Conservation (phyloP, 345 rosid species). For the thale cress (Arabidopsis thaliana) region TAIR10.1 NC_003075.7:8491001-8491500, state of each 20-base stretch:
- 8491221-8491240: neutral
- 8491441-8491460: too few species aligned
- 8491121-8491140: neutral
- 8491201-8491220: neutral
- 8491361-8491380: too few species aligned
- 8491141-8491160: neutral
- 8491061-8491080: neutral
- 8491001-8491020: neutral
- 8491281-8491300: too few species aligned
- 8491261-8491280: too few species aligned
- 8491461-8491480: too few species aligned
- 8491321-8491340: too few species aligned
- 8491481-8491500: too few species aligned
- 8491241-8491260: neutral
- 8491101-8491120: neutral
- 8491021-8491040: neutral
- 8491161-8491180: neutral
- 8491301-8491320: too few species aligned
- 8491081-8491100: neutral
- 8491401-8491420: too few species aligned
- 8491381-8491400: too few species aligned
- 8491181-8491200: neutral
- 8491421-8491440: too few species aligned
- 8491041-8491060: neutral
- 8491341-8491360: too few species aligned